Evolutionary conservation across 2,329 filamentous ascomycete genomes (phyloP).

Genomic region (Pseudovirgaria hyperparasitica): DNA sequence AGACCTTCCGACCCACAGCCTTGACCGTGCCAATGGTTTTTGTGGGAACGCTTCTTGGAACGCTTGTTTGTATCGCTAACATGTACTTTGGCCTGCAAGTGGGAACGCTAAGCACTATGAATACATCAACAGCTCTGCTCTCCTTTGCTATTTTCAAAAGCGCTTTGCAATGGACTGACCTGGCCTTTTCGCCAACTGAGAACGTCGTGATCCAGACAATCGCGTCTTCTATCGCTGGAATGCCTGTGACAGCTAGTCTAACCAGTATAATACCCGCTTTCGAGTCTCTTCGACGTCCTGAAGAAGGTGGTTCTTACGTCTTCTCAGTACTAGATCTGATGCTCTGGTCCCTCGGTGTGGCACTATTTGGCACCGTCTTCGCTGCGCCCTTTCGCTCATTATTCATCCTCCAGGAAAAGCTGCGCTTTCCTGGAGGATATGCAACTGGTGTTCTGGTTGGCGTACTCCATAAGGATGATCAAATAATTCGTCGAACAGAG

Average conservation of each 20-base stretch:
- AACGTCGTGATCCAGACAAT: constrained; percentile 1
- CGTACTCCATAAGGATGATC: constrained; percentile 1
- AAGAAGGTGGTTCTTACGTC: not conserved
- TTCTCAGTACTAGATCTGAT: not conserved
- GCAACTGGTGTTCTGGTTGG: not conserved
- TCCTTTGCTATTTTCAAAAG: not conserved
- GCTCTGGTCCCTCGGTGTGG: not conserved
- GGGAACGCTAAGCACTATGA: not conserved
- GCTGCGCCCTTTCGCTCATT: not conserved
- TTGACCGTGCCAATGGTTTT: no score
- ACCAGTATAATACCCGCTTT: not conserved
- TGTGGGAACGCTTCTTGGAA: constrained; percentile 2
- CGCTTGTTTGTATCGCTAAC: not conserved
- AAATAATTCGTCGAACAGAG: no score
- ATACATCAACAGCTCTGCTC: not conserved
- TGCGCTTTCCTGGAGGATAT: not conserved
- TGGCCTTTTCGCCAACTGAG: no score
- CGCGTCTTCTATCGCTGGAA: not conserved
- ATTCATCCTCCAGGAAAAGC: constrained; percentile 1
- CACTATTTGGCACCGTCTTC: not conserved
- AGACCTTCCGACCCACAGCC: no score
- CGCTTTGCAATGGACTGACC: no score
- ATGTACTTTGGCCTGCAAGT: not conserved
- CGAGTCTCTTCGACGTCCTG: not conserved
- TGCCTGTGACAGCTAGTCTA: not conserved